Conservation (phyloP, 768 basidiomycete species). For the Calocera viscosa region DNA sequence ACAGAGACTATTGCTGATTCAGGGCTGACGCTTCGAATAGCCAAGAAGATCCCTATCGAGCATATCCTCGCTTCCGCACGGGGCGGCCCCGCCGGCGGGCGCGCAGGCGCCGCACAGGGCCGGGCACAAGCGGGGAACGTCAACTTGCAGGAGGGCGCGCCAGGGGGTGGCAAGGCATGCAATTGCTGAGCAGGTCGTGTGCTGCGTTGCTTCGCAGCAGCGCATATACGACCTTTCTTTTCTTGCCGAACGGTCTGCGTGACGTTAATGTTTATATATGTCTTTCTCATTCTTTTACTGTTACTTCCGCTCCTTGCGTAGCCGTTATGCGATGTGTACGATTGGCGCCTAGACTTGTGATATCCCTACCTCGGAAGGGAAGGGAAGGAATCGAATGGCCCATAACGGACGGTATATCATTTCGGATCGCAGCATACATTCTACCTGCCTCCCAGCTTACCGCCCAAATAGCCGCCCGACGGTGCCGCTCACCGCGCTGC, state of each 20-base stretch:
- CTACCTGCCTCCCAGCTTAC: neutral
- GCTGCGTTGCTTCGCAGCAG: too few species aligned
- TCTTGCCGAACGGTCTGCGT: neutral
- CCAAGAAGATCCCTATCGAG: slow-evolving; percentile 84
- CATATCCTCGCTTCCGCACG: slow-evolving; percentile 80
- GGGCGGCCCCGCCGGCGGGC: slow-evolving; percentile 45
- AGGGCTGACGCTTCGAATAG: slow-evolving; percentile 27
- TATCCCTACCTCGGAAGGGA: neutral
- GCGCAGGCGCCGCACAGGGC: slow-evolving; percentile 41
- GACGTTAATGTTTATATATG: neutral
- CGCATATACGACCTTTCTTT: too few species aligned
- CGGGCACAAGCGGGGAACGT: slow-evolving; percentile 47
- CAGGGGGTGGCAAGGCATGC: slow-evolving; percentile 64
- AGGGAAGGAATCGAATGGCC: neutral
- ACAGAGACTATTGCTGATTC: neutral
- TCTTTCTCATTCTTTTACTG: neutral
- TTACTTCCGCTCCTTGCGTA: neutral
- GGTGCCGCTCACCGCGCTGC: slow-evolving; percentile 68
- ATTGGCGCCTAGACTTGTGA: neutral
- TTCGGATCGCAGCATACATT: neutral
- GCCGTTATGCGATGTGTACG: neutral
- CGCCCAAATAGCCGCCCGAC: slow-evolving; percentile 62
- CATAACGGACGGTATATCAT: neutral
- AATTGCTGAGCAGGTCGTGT: slow-evolving; percentile 45
- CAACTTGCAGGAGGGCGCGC: slow-evolving; percentile 53